Evolutionary conservation across 352 stramenopile species (phyloP), one percentile per base, ranked within the genome.

Genomic region (Phytophthora vignae): DNA sequence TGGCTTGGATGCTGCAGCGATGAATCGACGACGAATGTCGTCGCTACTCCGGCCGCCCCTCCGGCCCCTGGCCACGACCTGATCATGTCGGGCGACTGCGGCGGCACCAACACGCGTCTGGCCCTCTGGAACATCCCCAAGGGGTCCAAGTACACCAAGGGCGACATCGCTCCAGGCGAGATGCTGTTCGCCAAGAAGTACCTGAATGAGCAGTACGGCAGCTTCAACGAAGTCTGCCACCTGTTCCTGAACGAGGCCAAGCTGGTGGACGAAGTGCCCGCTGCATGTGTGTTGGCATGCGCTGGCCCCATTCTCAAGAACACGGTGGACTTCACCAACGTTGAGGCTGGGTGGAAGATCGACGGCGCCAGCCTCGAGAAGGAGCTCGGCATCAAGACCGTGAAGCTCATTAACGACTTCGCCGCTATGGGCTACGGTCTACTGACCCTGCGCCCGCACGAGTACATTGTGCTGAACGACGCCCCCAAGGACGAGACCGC

Each of bases 351-450:
- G 60, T 98, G 92, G 92, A 85, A 84, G 61, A 96, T 98, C 69
- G 90, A 96, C 58, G 92, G 92, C 22, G 68, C 82, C 1, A 59
- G 76, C 56, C 70, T 98, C 4, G 77, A 94, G 63, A 81, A 78
- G 27, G 73, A 92, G 77, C 74, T 94, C 36, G 90, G 82, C 58
- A 97, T 98, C 69, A 83, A 85, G 57, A 82, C 76, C 14, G 95
- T 98, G 40, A 85, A 86, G n/a, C 84, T 99, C 17, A 97, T 99
- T 46, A 99, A 99, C 78, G 97, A 99, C 77, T 99, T 99, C 81
- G 94, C 96, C 0, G 97, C 91, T 33, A 97, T 98, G 77, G 97
- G 97, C 49, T 99, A 99, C 78, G 97, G 97, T 9, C 86, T 98
- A 31, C 77, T 99, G 14, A 99, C 97, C 40, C 83, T 99, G 19